Evolutionary conservation across 2,329 filamentous ascomycete genomes (phyloP).

Genomic region (Ampelomyces quisqualis): DNA sequence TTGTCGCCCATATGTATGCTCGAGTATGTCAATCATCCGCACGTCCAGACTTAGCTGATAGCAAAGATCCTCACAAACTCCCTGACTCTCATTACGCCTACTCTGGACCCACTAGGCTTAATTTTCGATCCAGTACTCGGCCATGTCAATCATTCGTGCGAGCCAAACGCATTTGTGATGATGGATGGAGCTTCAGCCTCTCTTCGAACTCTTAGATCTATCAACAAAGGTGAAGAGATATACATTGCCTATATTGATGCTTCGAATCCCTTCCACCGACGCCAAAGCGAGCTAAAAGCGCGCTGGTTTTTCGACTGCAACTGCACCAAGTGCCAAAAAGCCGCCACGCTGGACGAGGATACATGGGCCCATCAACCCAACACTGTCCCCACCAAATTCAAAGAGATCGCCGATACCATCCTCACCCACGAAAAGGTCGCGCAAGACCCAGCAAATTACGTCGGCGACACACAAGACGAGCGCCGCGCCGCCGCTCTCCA

Average conservation of each 20-base stretch:
- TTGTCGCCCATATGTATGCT: slow-evolving; percentile 49
- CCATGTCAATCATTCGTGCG: slow-evolving; percentile 63
- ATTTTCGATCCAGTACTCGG: slow-evolving; percentile 57
- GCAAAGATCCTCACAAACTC: slow-evolving; percentile 56
- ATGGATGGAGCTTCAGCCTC: slow-evolving; percentile 57
- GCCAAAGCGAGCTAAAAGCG: slow-evolving; percentile 54
- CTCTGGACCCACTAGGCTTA: slow-evolving; percentile 61
- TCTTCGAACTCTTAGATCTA: slow-evolving; percentile 55
- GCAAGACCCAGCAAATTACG: slow-evolving; percentile 26
- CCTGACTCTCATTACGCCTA: slow-evolving; percentile 57
- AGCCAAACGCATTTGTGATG: slow-evolving; percentile 59
- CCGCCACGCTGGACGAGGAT: slow-evolving; percentile 44
- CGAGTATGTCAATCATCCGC: slow-evolving; percentile 35
- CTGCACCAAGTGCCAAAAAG: slow-evolving; percentile 54
- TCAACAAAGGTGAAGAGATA: slow-evolving; percentile 58
- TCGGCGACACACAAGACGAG: slow-evolving; percentile 27
- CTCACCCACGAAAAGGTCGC: slow-evolving; percentile 14
- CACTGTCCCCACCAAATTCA: slow-evolving; percentile 26
- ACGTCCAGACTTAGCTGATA: slow-evolving; percentile 33
- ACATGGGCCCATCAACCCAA: slow-evolving; percentile 40
- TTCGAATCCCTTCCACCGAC: slow-evolving; percentile 53
- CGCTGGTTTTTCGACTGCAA: slow-evolving; percentile 62
- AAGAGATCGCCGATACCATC: slow-evolving; percentile 25
- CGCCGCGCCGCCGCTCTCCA: slow-evolving; percentile 31
- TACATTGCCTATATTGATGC: slow-evolving; percentile 63